phyloP scores from a whole-genome alignment of 805 yeast genomes.

The Myxozyma geophila region DNA sequence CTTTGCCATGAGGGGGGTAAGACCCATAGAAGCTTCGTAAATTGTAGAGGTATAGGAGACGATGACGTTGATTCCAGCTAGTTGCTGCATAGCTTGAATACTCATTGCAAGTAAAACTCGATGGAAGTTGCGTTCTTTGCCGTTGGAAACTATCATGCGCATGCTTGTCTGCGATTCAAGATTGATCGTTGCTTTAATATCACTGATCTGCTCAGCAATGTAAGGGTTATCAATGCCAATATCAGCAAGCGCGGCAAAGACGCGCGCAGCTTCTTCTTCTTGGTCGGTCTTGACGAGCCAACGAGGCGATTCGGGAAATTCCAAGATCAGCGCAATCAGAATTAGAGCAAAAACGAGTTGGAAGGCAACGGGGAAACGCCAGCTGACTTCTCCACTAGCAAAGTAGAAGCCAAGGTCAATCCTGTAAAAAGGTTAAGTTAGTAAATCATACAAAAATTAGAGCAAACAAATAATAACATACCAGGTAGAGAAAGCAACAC shows the following conservation, averaged over 20 bases:
- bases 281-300: conserved; percentile 74
- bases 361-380: conserved; percentile 82
- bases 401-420: conserved; percentile 72
- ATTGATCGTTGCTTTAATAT: conserved; percentile 35
- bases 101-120: conserved; percentile 52
- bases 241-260: conserved; percentile 29
- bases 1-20: conserved; percentile 50
- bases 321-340: conserved; percentile 54
- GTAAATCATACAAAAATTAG: too few species aligned
- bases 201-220: conserved; percentile 44
- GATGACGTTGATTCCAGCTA: conserved; percentile 61
- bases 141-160: conserved; percentile 44
- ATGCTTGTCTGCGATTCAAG: conserved; percentile 3
- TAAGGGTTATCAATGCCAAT: conserved; percentile 45
- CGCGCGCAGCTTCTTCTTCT: conserved; percentile 57
- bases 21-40: conserved; percentile 54
- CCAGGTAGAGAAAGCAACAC: conserved; percentile 72
- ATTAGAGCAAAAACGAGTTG: conserved; percentile 67
- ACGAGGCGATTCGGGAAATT: conserved; percentile 87
- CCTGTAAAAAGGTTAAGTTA: conserved; percentile 38
- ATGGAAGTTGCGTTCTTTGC: conserved; percentile 54
- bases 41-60: conserved; percentile 64
- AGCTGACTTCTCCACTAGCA: conserved; percentile 51
- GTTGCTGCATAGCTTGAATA: conserved; percentile 55
- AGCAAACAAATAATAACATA: neutral